Evolutionary conservation across 2,329 filamentous ascomycete species (phyloP).

Genomic region (Parastagonospora avenae): DNA sequence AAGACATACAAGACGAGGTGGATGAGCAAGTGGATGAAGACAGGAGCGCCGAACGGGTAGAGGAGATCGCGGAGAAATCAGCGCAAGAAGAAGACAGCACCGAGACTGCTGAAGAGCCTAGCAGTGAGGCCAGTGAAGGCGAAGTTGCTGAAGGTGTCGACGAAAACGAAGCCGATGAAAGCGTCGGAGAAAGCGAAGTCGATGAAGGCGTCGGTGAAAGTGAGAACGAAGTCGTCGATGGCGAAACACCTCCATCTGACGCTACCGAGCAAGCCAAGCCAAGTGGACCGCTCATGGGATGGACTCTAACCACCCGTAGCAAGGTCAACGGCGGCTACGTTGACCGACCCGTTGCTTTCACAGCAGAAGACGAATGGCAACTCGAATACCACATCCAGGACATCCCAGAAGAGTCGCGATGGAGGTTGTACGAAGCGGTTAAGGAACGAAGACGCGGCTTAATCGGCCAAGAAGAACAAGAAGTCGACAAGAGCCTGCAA

Average conservation of each 20-base stretch:
- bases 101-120: too few species aligned
- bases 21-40: constrained; percentile 40
- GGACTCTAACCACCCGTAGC: constrained; percentile 75
- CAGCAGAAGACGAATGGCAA: constrained; percentile 62
- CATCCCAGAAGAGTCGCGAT: constrained; percentile 25
- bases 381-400: constrained; percentile 81
- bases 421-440: constrained; percentile 43
- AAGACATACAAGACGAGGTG: constrained; percentile 37
- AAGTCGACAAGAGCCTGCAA: constrained; percentile 42
- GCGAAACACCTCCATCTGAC: not conserved
- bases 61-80: not conserved
- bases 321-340: constrained; percentile 70
- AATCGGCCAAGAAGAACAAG: constrained; percentile 46
- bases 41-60: constrained; percentile 3
- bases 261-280: not conserved
- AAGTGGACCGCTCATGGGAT: constrained; percentile 61
- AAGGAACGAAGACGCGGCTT: constrained; percentile 61
- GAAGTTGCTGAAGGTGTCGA: constrained; percentile 39
- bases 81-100: not conserved
- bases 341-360: constrained; percentile 62
- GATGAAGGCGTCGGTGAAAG: not conserved
- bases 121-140: constrained; percentile 12
- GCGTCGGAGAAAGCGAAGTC: not conserved
- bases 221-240: not conserved
- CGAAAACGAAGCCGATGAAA: constrained; percentile 19